Base-by-base conservation (phyloP, 176 grass and related monocot genomes). In the Cymbopogon citratus region DNA sequence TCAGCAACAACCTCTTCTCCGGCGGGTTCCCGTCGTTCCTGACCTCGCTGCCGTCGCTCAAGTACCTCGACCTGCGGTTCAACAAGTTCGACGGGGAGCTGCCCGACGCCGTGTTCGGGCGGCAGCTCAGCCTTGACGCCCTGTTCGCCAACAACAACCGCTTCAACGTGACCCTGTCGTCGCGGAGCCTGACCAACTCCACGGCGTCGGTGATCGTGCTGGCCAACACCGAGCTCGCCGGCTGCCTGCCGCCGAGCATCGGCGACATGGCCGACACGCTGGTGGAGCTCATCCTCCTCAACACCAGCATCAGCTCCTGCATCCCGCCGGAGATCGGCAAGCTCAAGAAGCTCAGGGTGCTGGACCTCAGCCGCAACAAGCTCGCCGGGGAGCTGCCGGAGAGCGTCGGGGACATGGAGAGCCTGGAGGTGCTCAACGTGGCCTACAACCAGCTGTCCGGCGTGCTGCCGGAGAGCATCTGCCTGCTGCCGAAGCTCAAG, bases 341-440 rank as follows among this genome's bases (percentile, higher is more conserved):
- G 79, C 84, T 97, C 3, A 89, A 72, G 67, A 91, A 97, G 71
- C 91, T 97, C 18, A 92, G 11, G 57, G 91, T 97, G 80, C 85
- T 97, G n/a, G 94, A 97, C 77, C 82, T 97, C 45, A 92, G 94
- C 88, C 87, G 23, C 80, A 97, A 97, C 87, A 77, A 83, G 15
- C 72, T 97, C 71, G 88, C 91, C 19, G 92, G 90, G 14, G 86
- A 79, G 28, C 80, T 97, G 44, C 94, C 92, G 23, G 90, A 92
- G 19, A 83, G 63, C 80, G 52, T 97, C 63, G 92, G 90, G 5
- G 73, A 83, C 73, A 90, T 97, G 90, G 86, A 87, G 80, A 89
- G 80, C 43, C 89, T 97, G n/a, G 87, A 97, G 85, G 89, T 91
- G 74, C 87, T 97, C 73, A 87, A 97, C 90, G 82, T 97, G 7